Percentiles rank a stretch among this genome's conserved stretches.
phyloP scores from a whole-genome alignment of 768 basidiomycete species.

The Boletus edulis region DNA sequence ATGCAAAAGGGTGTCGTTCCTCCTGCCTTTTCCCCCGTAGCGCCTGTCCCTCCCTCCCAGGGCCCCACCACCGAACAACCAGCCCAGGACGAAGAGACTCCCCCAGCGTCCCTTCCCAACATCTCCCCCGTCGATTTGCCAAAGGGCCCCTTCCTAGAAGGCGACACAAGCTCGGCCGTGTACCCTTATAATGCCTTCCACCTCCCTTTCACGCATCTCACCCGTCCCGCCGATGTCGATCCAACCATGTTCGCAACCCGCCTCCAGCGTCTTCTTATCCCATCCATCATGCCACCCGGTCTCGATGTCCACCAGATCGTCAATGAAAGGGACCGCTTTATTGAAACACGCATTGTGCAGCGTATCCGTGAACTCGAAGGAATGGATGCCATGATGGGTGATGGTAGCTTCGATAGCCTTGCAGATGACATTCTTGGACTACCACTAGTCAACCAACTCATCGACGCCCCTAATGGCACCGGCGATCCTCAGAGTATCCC shows the following conservation, averaged over 20 bases:
- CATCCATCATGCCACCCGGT: constrained; percentile 86
- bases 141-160: constrained; percentile 75
- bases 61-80: constrained; percentile 28
- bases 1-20: constrained; percentile 53
- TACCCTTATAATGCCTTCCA: constrained; percentile 92
- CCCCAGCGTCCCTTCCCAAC: constrained; percentile 32
- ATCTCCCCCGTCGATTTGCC: constrained; percentile 60
- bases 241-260: constrained; percentile 66
- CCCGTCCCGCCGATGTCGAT: constrained; percentile 58
- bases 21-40: constrained; percentile 19
- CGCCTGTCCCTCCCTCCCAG: constrained; percentile 22
- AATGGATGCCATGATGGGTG: constrained; percentile 76
- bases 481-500: constrained; percentile 17
- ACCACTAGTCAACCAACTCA: constrained; percentile 1
- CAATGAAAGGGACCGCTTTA: constrained; percentile 87
- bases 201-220: constrained; percentile 80
- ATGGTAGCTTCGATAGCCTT: constrained; percentile 61
- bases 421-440: constrained; percentile 35
- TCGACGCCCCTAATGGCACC: constrained; percentile 35
- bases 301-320: constrained; percentile 90
- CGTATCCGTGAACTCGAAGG: constrained; percentile 83
- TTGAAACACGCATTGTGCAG: constrained; percentile 86
- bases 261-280: constrained; percentile 78
- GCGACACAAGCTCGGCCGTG: constrained; percentile 73
- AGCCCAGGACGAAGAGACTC: constrained; percentile 55